phyloP scores from a whole-genome alignment of 768 basidiomycete species.

The Tubosaeta sp. region DNA sequence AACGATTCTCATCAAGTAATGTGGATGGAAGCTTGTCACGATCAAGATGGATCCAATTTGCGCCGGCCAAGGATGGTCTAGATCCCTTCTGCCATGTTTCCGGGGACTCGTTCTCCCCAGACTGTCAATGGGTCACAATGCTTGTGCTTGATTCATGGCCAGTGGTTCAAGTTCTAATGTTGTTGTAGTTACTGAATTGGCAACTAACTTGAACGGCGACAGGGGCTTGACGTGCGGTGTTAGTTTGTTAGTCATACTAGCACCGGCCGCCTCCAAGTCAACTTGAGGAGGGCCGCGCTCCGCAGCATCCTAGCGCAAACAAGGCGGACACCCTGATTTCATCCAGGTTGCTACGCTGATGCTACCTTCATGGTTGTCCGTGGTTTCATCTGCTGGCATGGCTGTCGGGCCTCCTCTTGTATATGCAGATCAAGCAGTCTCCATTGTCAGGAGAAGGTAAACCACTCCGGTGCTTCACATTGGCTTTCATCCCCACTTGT shows the following conservation, averaged over 20 bases:
- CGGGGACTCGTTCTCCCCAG: not conserved
- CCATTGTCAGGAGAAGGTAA: constrained; percentile 75
- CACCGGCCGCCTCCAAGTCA: not conserved
- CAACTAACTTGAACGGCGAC: not conserved
- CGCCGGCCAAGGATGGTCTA: not conserved
- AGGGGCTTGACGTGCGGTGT: not conserved
- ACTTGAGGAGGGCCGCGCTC: not conserved
- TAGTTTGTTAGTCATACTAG: constrained; percentile 6
- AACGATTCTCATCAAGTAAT: constrained; percentile 1
- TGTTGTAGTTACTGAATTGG: not conserved
- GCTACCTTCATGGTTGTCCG: constrained; percentile 62
- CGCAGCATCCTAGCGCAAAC: constrained; percentile 2
- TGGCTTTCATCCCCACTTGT: constrained; percentile 3
- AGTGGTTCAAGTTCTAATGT: not conserved
- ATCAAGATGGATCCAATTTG: constrained; percentile 15
- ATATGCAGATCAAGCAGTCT: constrained; percentile 76
- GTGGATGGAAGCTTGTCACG: constrained; percentile 12
- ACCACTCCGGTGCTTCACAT: constrained; percentile 16
- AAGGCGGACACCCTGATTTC: not conserved
- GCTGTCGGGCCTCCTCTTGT: constrained; percentile 81
- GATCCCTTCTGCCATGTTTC: constrained; percentile 11
- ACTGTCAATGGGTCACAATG: too few species aligned
- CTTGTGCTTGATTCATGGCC: not conserved
- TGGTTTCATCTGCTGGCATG: constrained; percentile 71
- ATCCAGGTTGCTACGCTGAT: constrained; percentile 18